Evolutionary conservation across 805 yeast genomes (phyloP).

Genomic region (Cyberlindnera maritima): DNA sequence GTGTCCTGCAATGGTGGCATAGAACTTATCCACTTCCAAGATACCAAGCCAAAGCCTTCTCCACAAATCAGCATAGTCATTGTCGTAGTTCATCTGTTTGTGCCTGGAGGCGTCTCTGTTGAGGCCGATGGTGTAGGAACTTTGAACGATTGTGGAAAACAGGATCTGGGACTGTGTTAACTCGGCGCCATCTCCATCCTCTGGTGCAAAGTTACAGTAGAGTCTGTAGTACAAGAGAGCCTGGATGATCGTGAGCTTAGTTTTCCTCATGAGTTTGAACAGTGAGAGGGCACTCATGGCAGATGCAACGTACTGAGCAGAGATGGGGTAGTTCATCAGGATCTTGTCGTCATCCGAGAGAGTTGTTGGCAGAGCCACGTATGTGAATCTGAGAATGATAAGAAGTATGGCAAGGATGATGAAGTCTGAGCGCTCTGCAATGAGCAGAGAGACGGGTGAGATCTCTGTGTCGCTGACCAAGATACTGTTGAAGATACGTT

Average conservation of each 20-base stretch:
- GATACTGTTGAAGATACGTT: conserved; percentile 29
- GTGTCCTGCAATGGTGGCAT: conserved; percentile 24
- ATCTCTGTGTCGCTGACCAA: conserved; percentile 33
- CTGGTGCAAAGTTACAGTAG: conserved; percentile 44
- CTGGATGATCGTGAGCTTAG: conserved; percentile 42
- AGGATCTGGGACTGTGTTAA: conserved; percentile 39
- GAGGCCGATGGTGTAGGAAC: conserved; percentile 44
- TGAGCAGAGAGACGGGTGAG: conserved; percentile 28
- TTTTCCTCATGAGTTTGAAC: conserved; percentile 37
- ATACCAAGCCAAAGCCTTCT: conserved; percentile 27
- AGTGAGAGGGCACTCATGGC: conserved; percentile 40
- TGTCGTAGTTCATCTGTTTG: conserved; percentile 17
- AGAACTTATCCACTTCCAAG: conserved; percentile 22
- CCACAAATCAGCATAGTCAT: conserved; percentile 22
- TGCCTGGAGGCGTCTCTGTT: conserved; percentile 44
- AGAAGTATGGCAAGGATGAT: conserved; percentile 39
- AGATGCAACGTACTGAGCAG: conserved; percentile 34
- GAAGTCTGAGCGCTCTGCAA: conserved; percentile 40
- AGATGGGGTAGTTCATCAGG: conserved; percentile 36
- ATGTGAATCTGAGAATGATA: conserved; percentile 40
- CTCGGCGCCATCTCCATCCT: conserved; percentile 47
- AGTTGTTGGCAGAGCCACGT: conserved; percentile 34
- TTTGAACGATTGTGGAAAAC: conserved; percentile 39
- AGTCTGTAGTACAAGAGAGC: conserved; percentile 38
- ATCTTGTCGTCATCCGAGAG: conserved; percentile 22